phyloP scores from a whole-genome alignment of 345 rosid genomes.

The Syzygium aromaticum region DNA sequence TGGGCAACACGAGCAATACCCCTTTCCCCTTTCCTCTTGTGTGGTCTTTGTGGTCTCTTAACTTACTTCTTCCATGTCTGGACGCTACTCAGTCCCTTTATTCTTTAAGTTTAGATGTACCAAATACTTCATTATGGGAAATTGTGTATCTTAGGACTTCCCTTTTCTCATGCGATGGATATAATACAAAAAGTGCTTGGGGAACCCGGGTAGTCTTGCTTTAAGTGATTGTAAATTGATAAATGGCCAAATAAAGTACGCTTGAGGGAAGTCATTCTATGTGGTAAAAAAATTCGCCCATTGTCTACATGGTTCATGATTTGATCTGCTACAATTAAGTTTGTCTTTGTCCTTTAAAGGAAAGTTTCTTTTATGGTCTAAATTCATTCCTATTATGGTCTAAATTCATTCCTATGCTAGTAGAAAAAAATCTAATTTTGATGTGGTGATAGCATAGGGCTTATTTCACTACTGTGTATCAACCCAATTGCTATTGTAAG shows the following conservation, averaged over 20 bases:
- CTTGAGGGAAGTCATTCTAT: background rate
- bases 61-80: background rate
- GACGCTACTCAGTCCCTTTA: background rate
- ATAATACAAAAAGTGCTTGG: background rate
- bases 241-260: background rate
- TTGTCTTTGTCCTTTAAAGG: background rate
- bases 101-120: background rate
- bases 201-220: background rate
- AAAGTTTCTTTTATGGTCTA: background rate
- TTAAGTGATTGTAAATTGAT: background rate
- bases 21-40: background rate
- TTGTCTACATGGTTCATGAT: background rate
- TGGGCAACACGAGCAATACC: background rate
- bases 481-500: background rate
- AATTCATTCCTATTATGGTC: background rate
- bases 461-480: background rate
- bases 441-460: background rate
- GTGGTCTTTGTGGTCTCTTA: background rate
- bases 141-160: background rate
- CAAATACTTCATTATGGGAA: background rate
- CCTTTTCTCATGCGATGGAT: background rate
- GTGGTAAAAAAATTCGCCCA: background rate
- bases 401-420: background rate
- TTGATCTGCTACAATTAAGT: background rate
- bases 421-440: background rate